A percentile compares a stretch with the other conserved stretches of the same genome.
These are phyloP conservation scores for Leonotis leonurus DNA, from an alignment of 257 asterid genomes.

Conservation along the genomic window DNA sequence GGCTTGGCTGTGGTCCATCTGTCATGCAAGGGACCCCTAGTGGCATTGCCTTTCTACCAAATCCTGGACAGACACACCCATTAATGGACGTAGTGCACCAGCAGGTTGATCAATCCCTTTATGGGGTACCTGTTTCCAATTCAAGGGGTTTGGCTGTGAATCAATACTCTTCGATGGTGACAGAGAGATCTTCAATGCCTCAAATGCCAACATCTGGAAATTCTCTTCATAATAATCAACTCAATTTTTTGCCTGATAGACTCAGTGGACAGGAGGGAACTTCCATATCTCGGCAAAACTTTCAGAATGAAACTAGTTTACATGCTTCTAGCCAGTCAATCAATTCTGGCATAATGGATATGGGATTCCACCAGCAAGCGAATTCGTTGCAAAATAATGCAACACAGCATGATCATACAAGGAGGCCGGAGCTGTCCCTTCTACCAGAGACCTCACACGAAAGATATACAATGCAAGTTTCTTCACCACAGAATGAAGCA, in stretches of 20 bases:
- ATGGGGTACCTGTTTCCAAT: constrained; percentile 75
- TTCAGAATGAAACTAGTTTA: constrained; percentile 38
- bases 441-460: constrained; percentile 31
- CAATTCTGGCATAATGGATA: constrained; percentile 15
- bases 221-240: constrained; percentile 41
- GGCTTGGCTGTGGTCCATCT: constrained; percentile 49
- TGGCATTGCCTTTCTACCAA: constrained; percentile 39
- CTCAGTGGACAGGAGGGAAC: constrained; percentile 32
- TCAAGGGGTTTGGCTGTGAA: constrained; percentile 52
- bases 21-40: constrained; percentile 49
- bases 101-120: constrained; percentile 71
- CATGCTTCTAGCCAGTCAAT: constrained; percentile 28
- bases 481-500: constrained; percentile 36
- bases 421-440: constrained; percentile 32
- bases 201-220: constrained; percentile 38
- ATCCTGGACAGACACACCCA: constrained; percentile 42
- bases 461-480: constrained; percentile 21
- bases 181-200: constrained; percentile 41
- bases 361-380: constrained; percentile 40
- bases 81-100: constrained; percentile 47
- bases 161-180: constrained; percentile 44
- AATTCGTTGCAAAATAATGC: constrained; percentile 32
- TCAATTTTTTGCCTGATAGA: constrained; percentile 36
- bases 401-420: constrained; percentile 26
- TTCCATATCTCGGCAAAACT: constrained; percentile 35